Evolutionary conservation across 164 flowering plant species (phyloP), one percentile per base, ranked within the genome.

Genomic region (Hamamelis virginiana): DNA sequence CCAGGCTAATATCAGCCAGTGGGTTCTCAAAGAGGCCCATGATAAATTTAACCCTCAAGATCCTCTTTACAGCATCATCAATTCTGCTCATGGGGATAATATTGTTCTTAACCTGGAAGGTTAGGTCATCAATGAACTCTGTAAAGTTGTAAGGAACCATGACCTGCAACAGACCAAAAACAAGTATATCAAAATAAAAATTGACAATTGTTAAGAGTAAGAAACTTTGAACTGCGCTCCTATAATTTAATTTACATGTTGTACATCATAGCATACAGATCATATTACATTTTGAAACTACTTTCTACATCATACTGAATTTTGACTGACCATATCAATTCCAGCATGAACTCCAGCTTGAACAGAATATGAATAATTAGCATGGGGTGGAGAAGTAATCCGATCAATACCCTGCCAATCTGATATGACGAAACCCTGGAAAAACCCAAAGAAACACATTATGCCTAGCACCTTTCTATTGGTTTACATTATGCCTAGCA

Each of bases 1-100:
- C 72, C 8, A 81, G 65, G 79, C 77, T 76, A 18, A 27, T 69
- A 64, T 79, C 85, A 26, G 78, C 80, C 61, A 77, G 10, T 9
- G 85, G 85, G 51, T 77, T 70, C 69, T 81, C 85, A 67, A 81
- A 81, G n/a, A 81, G 74, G 23, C 85, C 82, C 85, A 79, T 75
- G 19, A 33, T 45, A 44, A 77, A 82, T 55, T 82, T 82, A 1
- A 82, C 82, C 38, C 80, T 67, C 72, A 82, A 51, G 48, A 82
- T 82, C 45, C 82, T 77, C 60, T 25, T 52, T 13, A 79, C 82
- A 15, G 85, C 85, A 75, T 79, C 82, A 62, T 82, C 69, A 14
- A 82, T 82, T 53, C 82, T 62, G 52, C 75, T 75, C 70, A 77
- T 79, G 22, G 82, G 78, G 55, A 81, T 62, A 21, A 65, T 22